A percentile compares a stretch with the other conserved stretches of the same genome.
Conservation (phyloP, 306 rosid species). For the Pyrus bretschneideri region DNA sequence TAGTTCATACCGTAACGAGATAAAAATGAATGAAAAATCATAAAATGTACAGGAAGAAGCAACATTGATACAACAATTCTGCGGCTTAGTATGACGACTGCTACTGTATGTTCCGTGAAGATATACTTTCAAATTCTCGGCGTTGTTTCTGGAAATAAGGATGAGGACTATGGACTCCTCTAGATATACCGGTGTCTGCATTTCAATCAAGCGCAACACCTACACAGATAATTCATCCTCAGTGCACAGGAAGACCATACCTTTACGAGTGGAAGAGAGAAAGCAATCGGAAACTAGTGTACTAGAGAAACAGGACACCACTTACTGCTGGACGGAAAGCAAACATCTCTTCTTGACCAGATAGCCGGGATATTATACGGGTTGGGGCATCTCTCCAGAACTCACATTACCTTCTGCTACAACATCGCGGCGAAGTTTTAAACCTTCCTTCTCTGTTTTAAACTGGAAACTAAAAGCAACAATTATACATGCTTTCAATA, state of each 20-base stretch:
- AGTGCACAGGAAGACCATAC: neutral
- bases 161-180: constrained; percentile 57
- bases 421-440: constrained; percentile 74
- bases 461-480: constrained; percentile 71
- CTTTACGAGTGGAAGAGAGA: neutral
- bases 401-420: constrained; percentile 71
- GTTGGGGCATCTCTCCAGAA: constrained; percentile 69
- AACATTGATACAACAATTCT: neutral
- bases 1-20: neutral
- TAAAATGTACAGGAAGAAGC: neutral
- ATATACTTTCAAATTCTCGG: constrained; percentile 12
- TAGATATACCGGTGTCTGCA: constrained; percentile 83
- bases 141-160: constrained; percentile 63
- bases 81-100: neutral
- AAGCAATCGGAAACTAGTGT: neutral
- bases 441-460: constrained; percentile 84
- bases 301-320: constrained; percentile 10
- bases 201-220: constrained; percentile 90
- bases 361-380: constrained; percentile 62
- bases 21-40: neutral
- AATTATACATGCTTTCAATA: constrained; percentile 10
- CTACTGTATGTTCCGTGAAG: neutral
- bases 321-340: constrained; percentile 95
- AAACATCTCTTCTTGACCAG: constrained; percentile 95
- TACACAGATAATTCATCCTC: constrained; percentile 22